Base-by-base conservation (phyloP, 495 filamentous ascomycete genomes). In the Aspergillus baeticus region DNA sequence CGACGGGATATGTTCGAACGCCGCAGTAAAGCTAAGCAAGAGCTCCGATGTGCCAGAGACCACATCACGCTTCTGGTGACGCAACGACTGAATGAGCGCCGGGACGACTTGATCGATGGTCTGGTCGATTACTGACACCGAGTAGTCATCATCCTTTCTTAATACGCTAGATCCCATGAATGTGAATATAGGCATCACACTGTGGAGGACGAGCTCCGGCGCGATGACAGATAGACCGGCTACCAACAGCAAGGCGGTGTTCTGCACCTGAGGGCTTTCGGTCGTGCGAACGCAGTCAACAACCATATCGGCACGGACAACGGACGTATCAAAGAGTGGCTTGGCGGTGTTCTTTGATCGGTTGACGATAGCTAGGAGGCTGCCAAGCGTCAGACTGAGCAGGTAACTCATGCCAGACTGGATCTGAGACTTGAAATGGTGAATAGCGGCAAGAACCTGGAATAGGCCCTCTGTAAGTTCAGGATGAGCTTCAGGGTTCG, bases 151-250 rank as follows among this genome's bases (percentile, higher is more conserved):
- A 58, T 91, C 87, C 72, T 95, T 91, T 29, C 87, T 84, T 18
- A 98, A 81, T 10, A 96, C 85, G 22, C 88, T 93, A 26, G 86
- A 85, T 35, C 91, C 89, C 90, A 97, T 96, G 70, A 96, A 97
- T 0, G 94, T 97, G 72, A 98, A 98, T 34, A 98, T 92, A 6
- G 95, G 95, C 94, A 98, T 98, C 48, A 98, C 89, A 57, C 90
- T 96, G 66, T 98, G 92, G 48, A 98, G 79, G 10, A 98, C 89
- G 20, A 91, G 71, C 63, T 96, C 90, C 1, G 94, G 94, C 0
- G 88, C 87, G 61, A 90, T 88, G 36, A 84, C 84, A 29, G 94
- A 92, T 43, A 98, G 71, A 20, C 81, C 84, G 2, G 91, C 88
- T 14, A 98, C 85, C 14, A 99, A 79, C n/a, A 97, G 83, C 8